phyloP scores from a whole-genome alignment of 202 grass and related monocot genomes.

The Brachypodium distachyon region DNA sequence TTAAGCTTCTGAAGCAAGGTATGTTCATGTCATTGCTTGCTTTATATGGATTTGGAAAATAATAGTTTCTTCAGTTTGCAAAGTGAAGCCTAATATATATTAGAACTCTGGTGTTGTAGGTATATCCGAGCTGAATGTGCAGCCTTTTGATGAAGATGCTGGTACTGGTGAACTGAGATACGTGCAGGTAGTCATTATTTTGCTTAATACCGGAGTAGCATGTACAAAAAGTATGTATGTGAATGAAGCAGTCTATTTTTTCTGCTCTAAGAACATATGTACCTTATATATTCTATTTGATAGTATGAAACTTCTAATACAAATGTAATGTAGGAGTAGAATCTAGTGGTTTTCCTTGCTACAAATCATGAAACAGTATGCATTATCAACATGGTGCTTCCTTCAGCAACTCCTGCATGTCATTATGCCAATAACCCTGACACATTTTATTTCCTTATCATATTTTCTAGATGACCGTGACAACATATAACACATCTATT shows the following conservation, averaged over 20 bases:
- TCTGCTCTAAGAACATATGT: not conserved
- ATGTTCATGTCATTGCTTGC: conserved; percentile 1
- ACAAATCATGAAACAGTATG: not conserved
- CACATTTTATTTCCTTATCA: conserved; percentile 2
- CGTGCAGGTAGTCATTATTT: conserved; percentile 62
- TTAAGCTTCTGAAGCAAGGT: conserved; percentile 81
- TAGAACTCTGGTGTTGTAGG: conserved; percentile 36
- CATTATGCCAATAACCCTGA: not conserved
- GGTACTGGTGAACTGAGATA: conserved; percentile 84
- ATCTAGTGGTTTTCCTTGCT: not conserved
- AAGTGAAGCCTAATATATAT: conserved; percentile 8
- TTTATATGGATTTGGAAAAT: conserved; percentile 7
- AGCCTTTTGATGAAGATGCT: conserved; percentile 76
- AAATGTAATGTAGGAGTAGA: not conserved
- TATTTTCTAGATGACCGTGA: conserved; percentile 73
- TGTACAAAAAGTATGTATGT: not conserved
- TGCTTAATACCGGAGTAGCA: conserved; percentile 22
- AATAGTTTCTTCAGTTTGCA: not conserved
- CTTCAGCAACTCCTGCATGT: not conserved
- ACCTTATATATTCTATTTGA: not conserved
- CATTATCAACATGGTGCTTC: not conserved
- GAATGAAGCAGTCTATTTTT: not conserved
- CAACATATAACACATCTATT: conserved; percentile 92
- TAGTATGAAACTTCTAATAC: not conserved
- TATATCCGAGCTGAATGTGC: conserved; percentile 84